Conservation (phyloP, 2,329 filamentous ascomycete species). For the Cladosporium sp. region DNA sequence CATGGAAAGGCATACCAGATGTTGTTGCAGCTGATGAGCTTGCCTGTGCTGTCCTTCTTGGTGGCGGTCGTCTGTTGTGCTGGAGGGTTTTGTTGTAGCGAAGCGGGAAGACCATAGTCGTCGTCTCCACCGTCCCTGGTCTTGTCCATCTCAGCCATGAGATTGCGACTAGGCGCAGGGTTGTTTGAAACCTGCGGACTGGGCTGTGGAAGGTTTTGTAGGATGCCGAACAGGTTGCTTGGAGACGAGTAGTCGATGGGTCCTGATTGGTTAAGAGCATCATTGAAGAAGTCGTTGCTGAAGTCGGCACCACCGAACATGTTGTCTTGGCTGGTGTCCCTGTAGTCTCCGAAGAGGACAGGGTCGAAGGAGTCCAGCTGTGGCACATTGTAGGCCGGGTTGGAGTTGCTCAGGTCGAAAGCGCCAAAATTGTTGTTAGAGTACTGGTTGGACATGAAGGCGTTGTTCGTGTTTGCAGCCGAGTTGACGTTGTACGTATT, state of each 20-base stretch:
- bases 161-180: slow-evolving; percentile 50
- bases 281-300: slow-evolving; percentile 75
- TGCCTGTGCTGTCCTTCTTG: slow-evolving; percentile 40
- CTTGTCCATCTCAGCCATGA: slow-evolving; percentile 77
- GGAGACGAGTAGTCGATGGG: slow-evolving; percentile 73
- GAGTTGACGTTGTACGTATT: slow-evolving; percentile 17
- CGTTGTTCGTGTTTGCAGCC: slow-evolving; percentile 15
- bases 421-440: slow-evolving; percentile 21
- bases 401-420: slow-evolving; percentile 25
- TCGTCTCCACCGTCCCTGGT: slow-evolving; percentile 71
- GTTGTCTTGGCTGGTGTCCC: slow-evolving; percentile 83
- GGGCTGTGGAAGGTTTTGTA: slow-evolving; percentile 38
- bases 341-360: slow-evolving; percentile 86
- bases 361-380: slow-evolving; percentile 79
- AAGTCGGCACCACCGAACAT: slow-evolving; percentile 69
- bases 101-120: slow-evolving; percentile 46
- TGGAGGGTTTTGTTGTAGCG: slow-evolving; percentile 17
- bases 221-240: slow-evolving; percentile 65
- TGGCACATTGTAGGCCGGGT: slow-evolving; percentile 32
- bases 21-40: slow-evolving; percentile 81
- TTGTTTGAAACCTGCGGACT: slow-evolving; percentile 16
- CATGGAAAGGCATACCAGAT: slow-evolving; percentile 73
- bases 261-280: slow-evolving; percentile 44
- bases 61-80: slow-evolving; percentile 20
- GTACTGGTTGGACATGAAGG: slow-evolving; percentile 14